Percentiles rank a stretch among this genome's conserved stretches.
Evolutionary conservation across 2,329 filamentous ascomycete genomes (phyloP).

Genomic region (Diaporthe capsici): DNA sequence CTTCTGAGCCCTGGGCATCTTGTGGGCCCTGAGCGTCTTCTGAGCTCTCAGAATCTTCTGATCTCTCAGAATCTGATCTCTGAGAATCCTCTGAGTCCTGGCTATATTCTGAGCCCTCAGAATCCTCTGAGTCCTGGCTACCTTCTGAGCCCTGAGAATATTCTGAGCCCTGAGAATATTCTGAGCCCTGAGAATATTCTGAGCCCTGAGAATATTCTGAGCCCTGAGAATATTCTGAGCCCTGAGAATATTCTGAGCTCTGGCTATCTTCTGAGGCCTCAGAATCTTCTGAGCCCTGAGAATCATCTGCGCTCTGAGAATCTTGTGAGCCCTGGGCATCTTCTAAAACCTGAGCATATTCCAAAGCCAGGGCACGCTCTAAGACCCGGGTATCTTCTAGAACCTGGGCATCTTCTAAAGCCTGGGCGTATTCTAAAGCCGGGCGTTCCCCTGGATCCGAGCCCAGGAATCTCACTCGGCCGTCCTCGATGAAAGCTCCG

Average conservation of each 20-base stretch:
- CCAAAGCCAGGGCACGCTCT: too few relatives aligned
- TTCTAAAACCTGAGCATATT: neutral
- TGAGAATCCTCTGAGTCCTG: too few relatives aligned
- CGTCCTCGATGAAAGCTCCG: neutral
- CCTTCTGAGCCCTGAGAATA: neutral
- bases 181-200: neutral
- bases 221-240: too few relatives aligned
- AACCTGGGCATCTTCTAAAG: neutral
- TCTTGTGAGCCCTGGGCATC: too few relatives aligned
- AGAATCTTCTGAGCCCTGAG: neutral
- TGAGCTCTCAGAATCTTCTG: neutral
- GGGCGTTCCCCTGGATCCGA: neutral
- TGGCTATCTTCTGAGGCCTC: neutral
- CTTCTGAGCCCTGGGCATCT: too few relatives aligned
- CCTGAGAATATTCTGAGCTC: too few relatives aligned
- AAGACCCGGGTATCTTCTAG: neutral
- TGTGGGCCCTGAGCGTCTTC: too few relatives aligned
- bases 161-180: neutral
- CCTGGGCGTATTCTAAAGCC: neutral
- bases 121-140: neutral
- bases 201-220: neutral
- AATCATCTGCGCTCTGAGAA: neutral
- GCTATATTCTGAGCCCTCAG: neutral
- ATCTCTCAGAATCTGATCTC: neutral
- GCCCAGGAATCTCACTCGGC: neutral